A percentile compares a stretch with the other conserved stretches of the same genome.
Evolutionary conservation across 495 filamentous ascomycete species (phyloP).

Genomic region (Recurvomyces mirabilis): DNA sequence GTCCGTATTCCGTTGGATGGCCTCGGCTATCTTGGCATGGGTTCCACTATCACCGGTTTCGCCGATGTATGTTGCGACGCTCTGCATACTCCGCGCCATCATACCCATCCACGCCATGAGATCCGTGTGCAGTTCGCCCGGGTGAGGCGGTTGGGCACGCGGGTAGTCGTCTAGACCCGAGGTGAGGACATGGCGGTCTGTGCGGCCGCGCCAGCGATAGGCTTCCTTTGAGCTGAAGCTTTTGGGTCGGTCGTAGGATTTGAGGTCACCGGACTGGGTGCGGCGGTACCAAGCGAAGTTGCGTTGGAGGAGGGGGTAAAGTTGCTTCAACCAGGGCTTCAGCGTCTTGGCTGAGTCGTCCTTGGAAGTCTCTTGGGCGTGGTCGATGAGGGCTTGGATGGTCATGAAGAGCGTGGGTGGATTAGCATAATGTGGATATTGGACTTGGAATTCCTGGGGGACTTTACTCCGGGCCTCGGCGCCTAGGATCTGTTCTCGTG

Average conservation of each 20-base stretch:
- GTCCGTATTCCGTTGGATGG: slow-evolving; percentile 78
- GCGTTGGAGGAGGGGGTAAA: slow-evolving; percentile 86
- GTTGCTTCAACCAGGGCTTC: slow-evolving; percentile 58
- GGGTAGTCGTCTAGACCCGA: slow-evolving; percentile 96
- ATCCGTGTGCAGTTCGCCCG: slow-evolving; percentile 92
- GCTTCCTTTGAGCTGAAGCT: slow-evolving; percentile 79
- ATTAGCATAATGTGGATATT: slow-evolving; percentile 97
- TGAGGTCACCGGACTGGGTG: slow-evolving; percentile 84
- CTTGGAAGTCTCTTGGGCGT: slow-evolving; percentile 39
- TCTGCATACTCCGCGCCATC: slow-evolving; percentile 71
- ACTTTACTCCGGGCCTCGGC: slow-evolving; percentile 93
- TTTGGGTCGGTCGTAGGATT: slow-evolving; percentile 76
- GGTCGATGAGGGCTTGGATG: slow-evolving; percentile 69
- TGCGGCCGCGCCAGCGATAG: slow-evolving; percentile 93
- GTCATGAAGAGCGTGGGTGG: slow-evolving; percentile 94
- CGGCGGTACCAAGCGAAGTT: slow-evolving; percentile 91
- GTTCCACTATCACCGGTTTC: slow-evolving; percentile 63
- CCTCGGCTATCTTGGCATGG: slow-evolving; percentile 60
- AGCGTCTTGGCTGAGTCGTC: slow-evolving; percentile 40
- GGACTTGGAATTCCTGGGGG: slow-evolving; percentile 84
- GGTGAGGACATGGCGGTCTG: slow-evolving; percentile 72
- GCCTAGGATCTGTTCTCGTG: slow-evolving; percentile 89
- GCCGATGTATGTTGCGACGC: slow-evolving; percentile 61
- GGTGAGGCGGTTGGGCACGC: slow-evolving; percentile 88
- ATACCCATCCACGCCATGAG: slow-evolving; percentile 93